Evolutionary conservation across 345 rosid genomes (phyloP).

Genomic region (Pugionium dolabratum): DNA sequence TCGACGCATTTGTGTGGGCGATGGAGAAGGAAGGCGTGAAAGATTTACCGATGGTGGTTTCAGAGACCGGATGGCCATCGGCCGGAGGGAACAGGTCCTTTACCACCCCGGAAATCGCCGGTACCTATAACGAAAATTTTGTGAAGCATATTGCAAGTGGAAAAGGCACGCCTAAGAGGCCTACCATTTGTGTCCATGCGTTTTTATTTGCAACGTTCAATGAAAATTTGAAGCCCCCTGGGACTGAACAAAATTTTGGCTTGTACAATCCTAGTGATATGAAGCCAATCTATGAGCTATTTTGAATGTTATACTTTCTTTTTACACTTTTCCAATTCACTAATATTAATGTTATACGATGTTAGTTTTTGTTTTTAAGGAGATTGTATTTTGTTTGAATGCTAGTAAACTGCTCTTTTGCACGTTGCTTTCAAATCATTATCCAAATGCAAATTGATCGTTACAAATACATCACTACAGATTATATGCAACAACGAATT

Average conservation of each 20-base stretch:
- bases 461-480: constrained; percentile 26
- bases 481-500: constrained; percentile 23
- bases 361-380: not conserved
- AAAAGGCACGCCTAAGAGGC: constrained; percentile 45
- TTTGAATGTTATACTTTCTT: constrained; percentile 13
- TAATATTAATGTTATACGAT: too few relatives aligned
- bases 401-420: not conserved
- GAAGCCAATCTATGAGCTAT: constrained; percentile 30
- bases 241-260: constrained; percentile 42
- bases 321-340: not conserved
- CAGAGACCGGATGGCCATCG: constrained; percentile 51
- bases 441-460: constrained; percentile 4
- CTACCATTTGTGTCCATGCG: not conserved
- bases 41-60: constrained; percentile 26
- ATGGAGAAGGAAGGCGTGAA: constrained; percentile 35
- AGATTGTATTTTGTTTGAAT: constrained; percentile 12
- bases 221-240: constrained; percentile 26
- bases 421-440: constrained; percentile 11
- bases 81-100: constrained; percentile 37
- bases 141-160: constrained; percentile 12
- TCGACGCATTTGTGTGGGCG: constrained; percentile 41
- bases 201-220: constrained; percentile 39
- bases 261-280: constrained; percentile 32
- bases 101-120: constrained; percentile 32
- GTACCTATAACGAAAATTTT: constrained; percentile 35